Evolutionary conservation across 495 filamentous ascomycete species (phyloP), one percentile per base, ranked within the genome.

Genomic region (Trichoderma orchidacearum): DNA sequence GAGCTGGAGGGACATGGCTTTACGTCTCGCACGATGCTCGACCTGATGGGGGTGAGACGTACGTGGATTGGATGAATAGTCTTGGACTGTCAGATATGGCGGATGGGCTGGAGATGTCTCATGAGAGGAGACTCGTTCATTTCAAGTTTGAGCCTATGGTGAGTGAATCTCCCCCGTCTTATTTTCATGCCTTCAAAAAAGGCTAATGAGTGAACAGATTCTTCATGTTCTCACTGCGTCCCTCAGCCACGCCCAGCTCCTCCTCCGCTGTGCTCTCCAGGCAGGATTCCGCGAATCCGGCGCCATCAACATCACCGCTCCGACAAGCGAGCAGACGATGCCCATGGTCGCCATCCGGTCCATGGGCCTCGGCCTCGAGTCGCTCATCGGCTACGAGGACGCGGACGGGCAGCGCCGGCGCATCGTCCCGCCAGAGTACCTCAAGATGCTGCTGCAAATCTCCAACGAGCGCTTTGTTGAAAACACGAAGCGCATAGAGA

Each of bases 141-240:
- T 87, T 96, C 73, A 91, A 93, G 67, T 96, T 92, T 64, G 91
- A 96, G 66, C 87, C 92, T 30, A 87, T 97, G 89, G 91, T 93
- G 77, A 59, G 81, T 53, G 7, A 34, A 11, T 21, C 36, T 48
- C 30, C 11, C 23, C 18, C 35, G 30, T 50, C 35, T 27, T 25
- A 50, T 60, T 21, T 48, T n/a, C 23, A 9, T 65, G 50, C 54
- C 17, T 38, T 48, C 62, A 60, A 48, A 21, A 59, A 30, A 59
- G 35, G 30, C 48, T 18, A 48, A 13, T 32, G 25, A 56, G 65
- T 56, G 66, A 18, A 8, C 60, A 95, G 90, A 95, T 96, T 61
- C 79, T 97, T 3, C 91, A 97, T 60, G 76, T 97, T 41, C 75
- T 92, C 61, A 80, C 90, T 0, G 80, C 86, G 4, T 89, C 84